Conservation (phyloP, 179 eudicot genomes). For the Sideroxylon spinosum region DNA sequence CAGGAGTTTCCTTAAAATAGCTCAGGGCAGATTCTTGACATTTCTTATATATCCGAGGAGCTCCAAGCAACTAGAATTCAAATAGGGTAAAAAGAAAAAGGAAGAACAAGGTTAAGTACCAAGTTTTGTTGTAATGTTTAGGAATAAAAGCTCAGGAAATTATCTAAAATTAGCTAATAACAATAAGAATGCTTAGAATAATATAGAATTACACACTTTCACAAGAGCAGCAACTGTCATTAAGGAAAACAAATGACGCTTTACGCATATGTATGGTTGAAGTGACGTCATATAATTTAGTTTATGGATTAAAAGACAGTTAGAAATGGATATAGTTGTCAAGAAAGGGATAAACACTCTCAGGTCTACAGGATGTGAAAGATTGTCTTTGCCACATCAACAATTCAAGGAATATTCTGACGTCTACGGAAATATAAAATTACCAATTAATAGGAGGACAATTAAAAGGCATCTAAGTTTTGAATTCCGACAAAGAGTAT, state of each 20-base stretch:
- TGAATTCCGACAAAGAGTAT: too few species aligned
- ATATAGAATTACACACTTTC: neutral
- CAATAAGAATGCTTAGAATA: neutral
- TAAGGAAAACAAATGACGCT: neutral
- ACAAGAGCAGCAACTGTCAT: neutral
- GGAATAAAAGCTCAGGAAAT: neutral
- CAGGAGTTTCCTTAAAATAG: constrained; percentile 45
- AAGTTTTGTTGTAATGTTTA: neutral
- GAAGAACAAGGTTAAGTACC: neutral
- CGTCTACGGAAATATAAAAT: too few species aligned
- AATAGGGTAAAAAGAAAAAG: neutral
- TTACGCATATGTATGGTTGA: neutral
- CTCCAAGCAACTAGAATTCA: constrained; percentile 45
- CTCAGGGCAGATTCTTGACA: constrained; percentile 21
- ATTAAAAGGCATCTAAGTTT: too few species aligned
- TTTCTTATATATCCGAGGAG: constrained; percentile 58
- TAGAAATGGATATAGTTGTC: too few species aligned
- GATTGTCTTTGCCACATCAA: too few species aligned
- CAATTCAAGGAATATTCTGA: too few species aligned
- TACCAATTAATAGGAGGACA: too few species aligned
- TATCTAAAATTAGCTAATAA: neutral
- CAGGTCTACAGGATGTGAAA: too few species aligned
- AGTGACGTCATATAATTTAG: neutral
- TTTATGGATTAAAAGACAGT: too few species aligned
- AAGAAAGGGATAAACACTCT: neutral